Evolutionary conservation across 805 yeast species (phyloP).

Genomic region (Tetrapisispora iriomotensis): DNA sequence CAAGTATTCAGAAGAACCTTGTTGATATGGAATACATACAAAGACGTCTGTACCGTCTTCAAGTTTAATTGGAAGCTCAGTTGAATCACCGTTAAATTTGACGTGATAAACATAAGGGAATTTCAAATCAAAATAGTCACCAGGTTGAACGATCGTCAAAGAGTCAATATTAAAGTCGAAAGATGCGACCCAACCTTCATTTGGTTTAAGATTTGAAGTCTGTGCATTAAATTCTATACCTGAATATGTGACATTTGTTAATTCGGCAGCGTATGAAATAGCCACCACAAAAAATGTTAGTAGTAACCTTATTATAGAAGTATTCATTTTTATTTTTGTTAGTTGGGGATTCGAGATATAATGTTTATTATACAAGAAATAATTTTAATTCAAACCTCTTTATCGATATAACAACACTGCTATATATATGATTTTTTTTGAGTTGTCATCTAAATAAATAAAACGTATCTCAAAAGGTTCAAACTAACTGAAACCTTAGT

Average conservation of each 20-base stretch:
- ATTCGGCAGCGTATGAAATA: slow-evolving; percentile 8
- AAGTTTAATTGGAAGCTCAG: slow-evolving; percentile 12
- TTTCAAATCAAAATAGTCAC: slow-evolving; percentile 21
- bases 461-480: no score
- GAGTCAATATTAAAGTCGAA: slow-evolving; percentile 21
- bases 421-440: no score
- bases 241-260: slow-evolving; percentile 9
- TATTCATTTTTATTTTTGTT: neutral
- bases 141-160: slow-evolving; percentile 12
- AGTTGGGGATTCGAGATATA: neutral
- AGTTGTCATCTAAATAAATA: no score
- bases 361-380: no score
- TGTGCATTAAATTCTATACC: slow-evolving; percentile 8
- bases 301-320: slow-evolving; percentile 1
- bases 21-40: slow-evolving; percentile 28
- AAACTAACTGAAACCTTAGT: no score
- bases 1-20: slow-evolving; percentile 28
- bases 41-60: slow-evolving; percentile 23
- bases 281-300: slow-evolving; percentile 1
- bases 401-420: no score
- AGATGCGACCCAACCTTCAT: slow-evolving; percentile 28
- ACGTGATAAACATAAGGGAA: slow-evolving; percentile 30
- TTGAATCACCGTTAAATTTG: slow-evolving; percentile 21
- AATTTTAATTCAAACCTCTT: no score
- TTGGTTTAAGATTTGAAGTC: slow-evolving; percentile 17